phyloP scores from a whole-genome alignment of 2,329 filamentous ascomycete genomes.

The Elsinoe australis region DNA sequence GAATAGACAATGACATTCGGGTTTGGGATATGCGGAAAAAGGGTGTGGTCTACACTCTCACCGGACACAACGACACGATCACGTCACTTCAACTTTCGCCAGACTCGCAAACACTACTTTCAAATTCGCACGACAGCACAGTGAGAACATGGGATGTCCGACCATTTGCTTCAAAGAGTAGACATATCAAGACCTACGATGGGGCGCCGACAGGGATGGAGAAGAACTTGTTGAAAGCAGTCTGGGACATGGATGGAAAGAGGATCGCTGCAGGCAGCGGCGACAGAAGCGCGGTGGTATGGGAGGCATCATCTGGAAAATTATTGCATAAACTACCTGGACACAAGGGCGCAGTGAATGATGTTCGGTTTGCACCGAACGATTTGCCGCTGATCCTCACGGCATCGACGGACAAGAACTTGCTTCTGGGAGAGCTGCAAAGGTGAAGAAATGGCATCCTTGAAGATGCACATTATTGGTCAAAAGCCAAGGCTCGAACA shows the following conservation, averaged over 20 bases:
- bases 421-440: slow-evolving; percentile 30
- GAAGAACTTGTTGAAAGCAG: slow-evolving; percentile 82
- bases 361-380: slow-evolving; percentile 79
- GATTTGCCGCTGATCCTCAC: slow-evolving; percentile 61
- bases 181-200: slow-evolving; percentile 80
- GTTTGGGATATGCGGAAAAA: slow-evolving; percentile 97
- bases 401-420: slow-evolving; percentile 31
- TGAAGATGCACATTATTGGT: background rate
- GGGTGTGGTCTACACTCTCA: slow-evolving; percentile 74
- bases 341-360: slow-evolving; percentile 91
- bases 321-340: slow-evolving; percentile 90
- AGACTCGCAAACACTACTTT: slow-evolving; percentile 81
- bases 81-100: slow-evolving; percentile 88
- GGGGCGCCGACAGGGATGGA: slow-evolving; percentile 83
- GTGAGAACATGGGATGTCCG: slow-evolving; percentile 93
- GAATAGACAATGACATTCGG: slow-evolving; percentile 95
- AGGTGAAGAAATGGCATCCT: slow-evolving; percentile 18
- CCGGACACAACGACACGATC: slow-evolving; percentile 85
- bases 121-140: slow-evolving; percentile 88
- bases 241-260: slow-evolving; percentile 81
- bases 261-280: slow-evolving; percentile 83
- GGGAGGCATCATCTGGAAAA: slow-evolving; percentile 83
- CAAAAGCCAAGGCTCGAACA: too few relatives aligned
- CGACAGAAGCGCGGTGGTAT: slow-evolving; percentile 83
- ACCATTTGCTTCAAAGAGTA: slow-evolving; percentile 82